phyloP scores from a whole-genome alignment of 2,329 filamentous ascomycete genomes.

The Aureobasidium musti region DNA sequence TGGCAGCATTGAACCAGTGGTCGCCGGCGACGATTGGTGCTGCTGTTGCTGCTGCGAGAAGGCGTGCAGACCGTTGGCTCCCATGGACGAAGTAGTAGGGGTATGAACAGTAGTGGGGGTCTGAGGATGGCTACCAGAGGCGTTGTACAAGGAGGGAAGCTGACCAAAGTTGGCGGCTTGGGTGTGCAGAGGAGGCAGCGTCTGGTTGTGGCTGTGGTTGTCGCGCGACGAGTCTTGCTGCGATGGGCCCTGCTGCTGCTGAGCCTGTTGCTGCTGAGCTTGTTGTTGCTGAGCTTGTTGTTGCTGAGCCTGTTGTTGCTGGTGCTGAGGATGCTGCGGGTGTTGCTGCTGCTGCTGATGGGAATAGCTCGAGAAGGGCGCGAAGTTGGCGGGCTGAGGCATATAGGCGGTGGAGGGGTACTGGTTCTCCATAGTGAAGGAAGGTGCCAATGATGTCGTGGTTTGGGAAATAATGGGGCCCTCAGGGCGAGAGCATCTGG shows the following conservation, averaged over 20 bases:
- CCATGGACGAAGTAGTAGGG: conserved; percentile 39
- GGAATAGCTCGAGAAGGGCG: conserved; percentile 26
- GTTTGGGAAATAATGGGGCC: conserved; percentile 30
- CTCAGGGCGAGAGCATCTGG: conserved; percentile 28
- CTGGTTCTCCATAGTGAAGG: conserved; percentile 36
- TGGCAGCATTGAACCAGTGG: conserved; percentile 41
- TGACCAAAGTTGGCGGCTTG: conserved; percentile 38
- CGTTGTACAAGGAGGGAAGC: conserved; percentile 42
- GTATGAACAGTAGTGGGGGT: conserved; percentile 42
- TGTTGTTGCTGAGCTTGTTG: conserved; percentile 35
- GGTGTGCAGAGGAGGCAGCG: conserved; percentile 42
- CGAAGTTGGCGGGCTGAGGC: conserved; percentile 32
- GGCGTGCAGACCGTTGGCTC: conserved; percentile 35
- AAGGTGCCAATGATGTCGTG: conserved; percentile 29
- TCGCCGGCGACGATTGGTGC: conserved; percentile 38
- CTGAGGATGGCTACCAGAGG: conserved; percentile 37
- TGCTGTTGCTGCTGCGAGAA: conserved; percentile 36
- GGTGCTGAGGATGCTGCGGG: conserved; percentile 31
- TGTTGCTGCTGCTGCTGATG: conserved; percentile 31
- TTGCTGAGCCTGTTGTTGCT: conserved; percentile 32
- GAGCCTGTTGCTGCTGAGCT: conserved; percentile 33
- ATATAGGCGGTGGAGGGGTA: conserved; percentile 36
- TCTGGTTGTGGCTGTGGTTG: conserved; percentile 32
- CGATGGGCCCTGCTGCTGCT: conserved; percentile 33
- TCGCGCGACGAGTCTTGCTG: conserved; percentile 33